Conservation (phyloP, 306 rosid species). For the Sindora glabra region DNA sequence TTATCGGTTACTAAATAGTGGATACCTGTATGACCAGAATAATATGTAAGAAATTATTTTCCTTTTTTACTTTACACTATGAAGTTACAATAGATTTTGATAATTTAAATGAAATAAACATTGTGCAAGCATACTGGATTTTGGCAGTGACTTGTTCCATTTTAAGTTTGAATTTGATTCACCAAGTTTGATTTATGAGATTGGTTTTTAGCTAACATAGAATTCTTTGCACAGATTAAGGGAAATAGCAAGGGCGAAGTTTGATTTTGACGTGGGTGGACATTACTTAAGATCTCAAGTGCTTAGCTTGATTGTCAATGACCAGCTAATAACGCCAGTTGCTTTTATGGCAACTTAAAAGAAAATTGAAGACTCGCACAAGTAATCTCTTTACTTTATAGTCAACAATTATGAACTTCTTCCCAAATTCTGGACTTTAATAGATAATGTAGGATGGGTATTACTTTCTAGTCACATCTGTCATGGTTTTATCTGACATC, state of each 20-base stretch:
- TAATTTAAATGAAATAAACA: no score
- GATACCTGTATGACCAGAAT: no score
- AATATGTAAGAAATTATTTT: no score
- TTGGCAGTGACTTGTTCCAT: no score
- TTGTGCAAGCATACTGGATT: no score
- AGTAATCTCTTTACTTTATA: slow-evolving; percentile 17
- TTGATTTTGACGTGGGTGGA: slow-evolving; percentile 88
- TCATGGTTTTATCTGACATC: background rate
- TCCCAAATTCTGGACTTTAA: slow-evolving; percentile 10
- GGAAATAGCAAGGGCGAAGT: slow-evolving; percentile 80
- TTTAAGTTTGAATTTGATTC: no score
- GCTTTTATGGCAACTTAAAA: slow-evolving; percentile 51
- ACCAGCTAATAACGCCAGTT: slow-evolving; percentile 64
- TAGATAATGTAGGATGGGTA: background rate
- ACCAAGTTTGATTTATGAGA: no score
- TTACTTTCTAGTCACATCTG: background rate
- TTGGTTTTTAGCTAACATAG: no score
- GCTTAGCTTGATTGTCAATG: slow-evolving; percentile 69
- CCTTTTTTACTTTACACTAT: no score
- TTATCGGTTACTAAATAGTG: no score
- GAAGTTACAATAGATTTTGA: no score
- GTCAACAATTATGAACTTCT: slow-evolving; percentile 6
- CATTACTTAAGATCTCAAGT: slow-evolving; percentile 88
- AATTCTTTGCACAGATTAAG: slow-evolving; percentile 66
- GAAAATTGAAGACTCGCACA: slow-evolving; percentile 32